Percentiles rank a stretch among this genome's conserved stretches.
Evolutionary conservation across 805 yeast species (phyloP).

Genomic region (Metschnikowia proteae): DNA sequence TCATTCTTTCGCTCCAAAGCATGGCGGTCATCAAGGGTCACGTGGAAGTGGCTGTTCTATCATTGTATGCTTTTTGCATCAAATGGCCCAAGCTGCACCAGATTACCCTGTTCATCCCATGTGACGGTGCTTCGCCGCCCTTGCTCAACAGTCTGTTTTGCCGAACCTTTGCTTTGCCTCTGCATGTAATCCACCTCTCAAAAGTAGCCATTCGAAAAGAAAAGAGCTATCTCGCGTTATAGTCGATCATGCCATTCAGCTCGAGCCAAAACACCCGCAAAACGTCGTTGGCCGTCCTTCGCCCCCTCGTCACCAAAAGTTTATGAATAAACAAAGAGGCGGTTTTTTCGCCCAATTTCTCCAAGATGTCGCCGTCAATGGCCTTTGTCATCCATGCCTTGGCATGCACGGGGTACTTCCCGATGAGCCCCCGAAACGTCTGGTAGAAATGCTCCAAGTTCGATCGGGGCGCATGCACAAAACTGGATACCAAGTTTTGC

Average conservation of each 20-base stretch:
- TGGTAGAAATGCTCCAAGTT: constrained; percentile 57
- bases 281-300: constrained; percentile 54
- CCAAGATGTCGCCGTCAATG: constrained; percentile 2
- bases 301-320: constrained; percentile 61
- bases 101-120: too few relatives aligned
- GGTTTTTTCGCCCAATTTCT: constrained; percentile 30
- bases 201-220: too few relatives aligned
- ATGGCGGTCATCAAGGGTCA: too few relatives aligned
- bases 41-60: too few relatives aligned
- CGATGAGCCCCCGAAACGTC: constrained; percentile 44
- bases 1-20: too few relatives aligned
- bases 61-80: too few relatives aligned
- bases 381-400: constrained; percentile 23
- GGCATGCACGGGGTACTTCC: constrained; percentile 45
- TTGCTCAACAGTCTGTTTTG: background rate
- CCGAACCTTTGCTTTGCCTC: too few relatives aligned
- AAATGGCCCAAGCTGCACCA: too few relatives aligned
- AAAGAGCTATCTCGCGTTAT: constrained; percentile 8
- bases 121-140: too few relatives aligned
- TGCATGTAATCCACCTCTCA: too few relatives aligned
- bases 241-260: constrained; percentile 52
- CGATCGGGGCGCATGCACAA: constrained; percentile 51
- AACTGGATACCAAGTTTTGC: constrained; percentile 25
- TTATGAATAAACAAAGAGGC: constrained; percentile 46
- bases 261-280: constrained; percentile 64